Evolutionary conservation across 2,329 filamentous ascomycete species (phyloP), one percentile per base, ranked within the genome.

Genomic region (Aspergillus hiratsukae): DNA sequence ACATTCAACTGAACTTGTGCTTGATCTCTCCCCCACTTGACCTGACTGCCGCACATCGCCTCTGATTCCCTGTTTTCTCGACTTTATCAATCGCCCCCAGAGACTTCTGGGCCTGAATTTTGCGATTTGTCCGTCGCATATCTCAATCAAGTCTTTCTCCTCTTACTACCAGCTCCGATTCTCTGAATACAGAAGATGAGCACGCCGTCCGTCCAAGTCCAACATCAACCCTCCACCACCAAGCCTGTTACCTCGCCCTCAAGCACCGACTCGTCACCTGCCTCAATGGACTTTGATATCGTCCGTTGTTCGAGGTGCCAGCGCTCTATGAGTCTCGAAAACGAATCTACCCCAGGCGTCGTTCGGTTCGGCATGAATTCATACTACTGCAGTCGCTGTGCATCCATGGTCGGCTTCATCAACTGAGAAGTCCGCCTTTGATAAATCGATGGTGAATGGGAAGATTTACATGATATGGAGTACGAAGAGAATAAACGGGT

Each of bases 241-340:
- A 55, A 63, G 29, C 62, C 62, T 40, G 57, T 66, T 17, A 55
- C 61, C 31, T 61, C 63, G 31, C 61, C 56, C 52, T 60, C 67
- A 7, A 55, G 69, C 21, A 58, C 65, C 19, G 59, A 68, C 4
- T 62, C 70, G 2, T 58, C 64, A 19, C 54, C 68, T 6, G 51
- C 62, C 23, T 61, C 61, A 35, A 49, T 63, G 29, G 56, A 64
- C 29, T 66, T 77, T 52, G 75, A 78, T 51, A 72, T 77, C 48
- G 75, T 78, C 52, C 76, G 77, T 52, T 80, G 78, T 63, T 80
- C 76, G 14, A 66, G 78, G 23, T 80, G 78, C 62, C 76, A 79
- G 65, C 72, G 76, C 57, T 76, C 75, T 7, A 68, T 80, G 63
- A 77, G 71, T 51, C 64, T 78, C n/a, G 71, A 74, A 27, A 66